Percentiles rank a stretch among this genome's conserved stretches.
These are phyloP conservation scores for Tylopilus sp. DNA, from an alignment of 1,284 basidiomycete genomes.

Conservation along the genomic window DNA sequence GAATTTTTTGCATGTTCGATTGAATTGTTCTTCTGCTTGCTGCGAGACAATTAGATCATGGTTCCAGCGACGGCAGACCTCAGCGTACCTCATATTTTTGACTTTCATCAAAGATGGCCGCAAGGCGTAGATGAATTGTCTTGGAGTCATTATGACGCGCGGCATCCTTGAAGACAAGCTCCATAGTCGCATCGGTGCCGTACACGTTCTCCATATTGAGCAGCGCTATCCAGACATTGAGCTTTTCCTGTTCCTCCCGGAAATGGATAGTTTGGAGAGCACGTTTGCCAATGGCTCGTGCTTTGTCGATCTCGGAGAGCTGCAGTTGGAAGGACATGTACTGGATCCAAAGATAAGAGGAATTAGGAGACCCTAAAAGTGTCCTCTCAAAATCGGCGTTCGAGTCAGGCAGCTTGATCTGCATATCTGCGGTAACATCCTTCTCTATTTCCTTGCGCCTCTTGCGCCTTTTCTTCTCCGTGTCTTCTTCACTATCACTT, in stretches of 20 bases:
- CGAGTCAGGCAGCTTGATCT: slow-evolving; percentile 88
- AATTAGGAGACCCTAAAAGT: slow-evolving; percentile 96
- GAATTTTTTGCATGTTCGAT: slow-evolving; percentile 92
- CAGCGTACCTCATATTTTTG: slow-evolving; percentile 80
- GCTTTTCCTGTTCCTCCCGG: slow-evolving; percentile 95
- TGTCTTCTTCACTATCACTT: slow-evolving; percentile 61
- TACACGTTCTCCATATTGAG: slow-evolving; percentile 97
- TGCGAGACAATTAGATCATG: slow-evolving; percentile 44
- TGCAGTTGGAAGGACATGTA: slow-evolving; percentile 99
- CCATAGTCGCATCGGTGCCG: slow-evolving; percentile 86
- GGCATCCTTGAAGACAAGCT: slow-evolving; percentile 91
- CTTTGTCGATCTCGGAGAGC: slow-evolving; percentile 95
- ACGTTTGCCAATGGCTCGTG: slow-evolving; percentile 87
- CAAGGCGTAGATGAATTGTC: slow-evolving; percentile 87
- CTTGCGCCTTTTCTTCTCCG: slow-evolving; percentile 71
- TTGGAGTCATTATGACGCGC: slow-evolving; percentile 93
- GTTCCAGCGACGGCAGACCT: neutral
- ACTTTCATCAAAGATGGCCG: slow-evolving; percentile 87
- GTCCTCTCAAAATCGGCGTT: slow-evolving; percentile 95
- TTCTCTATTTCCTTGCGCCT: slow-evolving; percentile 79
- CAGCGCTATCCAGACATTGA: slow-evolving; percentile 98
- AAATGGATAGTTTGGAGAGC: slow-evolving; percentile 93
- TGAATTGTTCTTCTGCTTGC: slow-evolving; percentile 91
- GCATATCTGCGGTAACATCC: slow-evolving; percentile 89
- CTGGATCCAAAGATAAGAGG: slow-evolving; percentile 98